Base-by-base conservation (phyloP, 2,329 filamentous ascomycete genomes). In the Rhinocladiella mackenziei region DNA sequence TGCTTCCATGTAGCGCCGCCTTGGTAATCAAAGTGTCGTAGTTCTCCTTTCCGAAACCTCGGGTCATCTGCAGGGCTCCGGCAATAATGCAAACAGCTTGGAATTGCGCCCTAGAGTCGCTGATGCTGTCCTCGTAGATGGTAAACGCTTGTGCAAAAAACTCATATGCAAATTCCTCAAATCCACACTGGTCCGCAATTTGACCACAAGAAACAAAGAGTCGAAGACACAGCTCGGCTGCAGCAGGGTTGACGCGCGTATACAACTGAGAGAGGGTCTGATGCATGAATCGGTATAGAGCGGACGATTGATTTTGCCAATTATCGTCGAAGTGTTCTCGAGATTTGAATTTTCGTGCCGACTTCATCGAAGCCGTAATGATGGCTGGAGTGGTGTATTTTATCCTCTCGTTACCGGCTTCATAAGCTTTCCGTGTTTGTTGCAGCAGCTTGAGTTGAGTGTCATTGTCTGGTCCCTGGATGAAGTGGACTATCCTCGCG, bases 11-110 rank as follows among this genome's bases (percentile, higher is more conserved):
- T 56, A 97, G 77, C 2, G 94, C 91, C 56, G 89, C 94, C 68
- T 98, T 98, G 7, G 92, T 98, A 62, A 98, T 98, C 23, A 98
- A 74, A 0, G 92, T 98, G 65, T 98, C 94, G 66, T 97, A 98
- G 62, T 97, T 98, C 68, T 98, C 92, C 64, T 91, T 89, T 51
- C 86, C 83, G 64, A 98, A 98, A 60, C 91, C 83, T 46, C 91
- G 77, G 9, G 88, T 91, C 53, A 88, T 84, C 62, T 96, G 89
- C 44, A 98, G 72, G 4, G 86, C 88, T 44, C 85, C 87, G 2
- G 91, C 88, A 59, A 98, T 89, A 28, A 96, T 84, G 57, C 89
- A 96, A 1, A 98, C 92, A 1, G 92, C 91, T 69, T 98, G 92
- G 72, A 97, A 98, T 64, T 98, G 92, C 10, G 89, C 91, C 64